Conservation (phyloP, 305 asterid genomes). For the Rubia balearica region DNA sequence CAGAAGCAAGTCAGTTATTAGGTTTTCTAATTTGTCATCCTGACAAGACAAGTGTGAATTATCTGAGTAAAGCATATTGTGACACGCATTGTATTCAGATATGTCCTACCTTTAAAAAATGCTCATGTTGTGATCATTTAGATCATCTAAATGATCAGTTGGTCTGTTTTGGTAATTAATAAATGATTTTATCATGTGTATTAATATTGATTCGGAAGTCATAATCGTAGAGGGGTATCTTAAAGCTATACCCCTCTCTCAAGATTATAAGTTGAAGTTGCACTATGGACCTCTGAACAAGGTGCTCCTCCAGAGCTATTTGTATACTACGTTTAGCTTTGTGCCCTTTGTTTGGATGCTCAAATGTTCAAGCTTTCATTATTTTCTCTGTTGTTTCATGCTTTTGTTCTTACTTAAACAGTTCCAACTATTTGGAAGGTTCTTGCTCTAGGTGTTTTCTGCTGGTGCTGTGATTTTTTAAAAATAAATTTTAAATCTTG, state of each 20-base stretch:
- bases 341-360: background rate
- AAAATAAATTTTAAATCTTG: background rate
- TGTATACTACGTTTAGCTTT: background rate
- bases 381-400: background rate
- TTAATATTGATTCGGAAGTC: background rate
- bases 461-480: background rate
- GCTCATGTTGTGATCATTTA: background rate
- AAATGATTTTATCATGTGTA: background rate
- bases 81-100: background rate
- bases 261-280: background rate
- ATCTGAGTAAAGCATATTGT: background rate
- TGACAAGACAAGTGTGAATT: background rate
- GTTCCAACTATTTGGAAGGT: background rate
- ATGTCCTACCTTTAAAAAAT: background rate
- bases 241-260: background rate
- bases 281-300: background rate
- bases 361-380: background rate
- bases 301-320: background rate
- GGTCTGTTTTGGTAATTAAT: background rate
- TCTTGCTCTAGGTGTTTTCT: background rate
- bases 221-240: no score
- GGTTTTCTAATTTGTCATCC: background rate
- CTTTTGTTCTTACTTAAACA: background rate
- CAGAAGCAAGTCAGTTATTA: background rate
- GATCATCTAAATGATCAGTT: background rate